Evolutionary conservation across 345 rosid genomes (phyloP), one percentile per base, ranked within the genome.

Genomic region (Sonneratia alba): DNA sequence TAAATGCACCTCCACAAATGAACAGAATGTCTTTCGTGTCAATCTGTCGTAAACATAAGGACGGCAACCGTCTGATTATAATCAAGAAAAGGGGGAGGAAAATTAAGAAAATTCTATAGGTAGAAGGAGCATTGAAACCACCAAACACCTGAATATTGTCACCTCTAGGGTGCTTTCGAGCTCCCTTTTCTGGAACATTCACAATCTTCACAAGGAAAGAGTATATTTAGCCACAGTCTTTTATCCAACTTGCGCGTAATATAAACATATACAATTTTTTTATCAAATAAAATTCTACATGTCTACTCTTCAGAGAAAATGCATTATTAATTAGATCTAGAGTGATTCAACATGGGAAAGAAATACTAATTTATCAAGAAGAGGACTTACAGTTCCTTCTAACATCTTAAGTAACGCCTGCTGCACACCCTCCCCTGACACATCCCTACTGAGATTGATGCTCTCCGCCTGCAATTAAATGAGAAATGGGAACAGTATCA

Each of bases 371-470:
- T 48, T 66, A 67, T 7, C 21, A 69, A 12, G 73, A 15, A 14
- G 67, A 36, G 65, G 55, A 84, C 99, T 83, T 85, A 95, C 98
- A 72, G 97, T 92, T 83, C 99, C 99, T 87, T 95, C 99, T 66
- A 95, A 87, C 99, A 95, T 95, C 77, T 95, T 92, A 71, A 95
- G 79, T 51, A 95, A 78, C 53, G 99, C 99, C 83, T 95, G 99
- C 86, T 95, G 97, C 76, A 95, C 99, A 77, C 97, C 97, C 82
- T 95, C 99, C 69, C 99, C 98, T 42, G 99, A 95, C n/a, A 95
- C 99, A 89, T 96, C 99, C 86, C 98, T 89, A 81, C 98, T 96
- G 43, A 96, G 88, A 82, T 92, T 96, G 80, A 86, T 85, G 79
- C 97, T 91, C 84, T 96, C 99, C 45, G 99, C 96, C 98, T 95